Base-by-base conservation (phyloP, 805 yeast species). In the Candida germanica region DNA sequence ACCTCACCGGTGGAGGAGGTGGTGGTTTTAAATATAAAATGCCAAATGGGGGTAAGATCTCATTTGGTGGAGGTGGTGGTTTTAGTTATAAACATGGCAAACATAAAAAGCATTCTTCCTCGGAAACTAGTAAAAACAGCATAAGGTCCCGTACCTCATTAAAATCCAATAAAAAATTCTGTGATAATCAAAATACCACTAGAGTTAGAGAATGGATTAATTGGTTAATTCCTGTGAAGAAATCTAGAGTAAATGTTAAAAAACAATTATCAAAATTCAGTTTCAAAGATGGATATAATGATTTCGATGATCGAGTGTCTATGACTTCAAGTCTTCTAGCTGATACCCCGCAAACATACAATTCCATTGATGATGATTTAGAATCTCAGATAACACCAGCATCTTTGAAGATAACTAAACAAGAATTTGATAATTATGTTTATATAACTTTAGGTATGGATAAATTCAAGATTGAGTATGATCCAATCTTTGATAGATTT, bases 31-130 rank as follows among this genome's bases (percentile, higher is more conserved):
- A 47, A 17, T 42, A 35, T 31, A 48, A 44, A 29, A 29, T 48
- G 5, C 59, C 59, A 8, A 43, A 43, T 29, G 59, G 60, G 18
- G 24, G 49, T 7, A 47, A 44, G 31, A 14, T 54, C 11, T 47
- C 45, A 17, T 47, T 55, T 38, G 62, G 61, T 8, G 59, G 54
- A 20, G 61, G 61, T 16, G 59, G 48, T 3, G 60, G 61, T 3
- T 48, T 50, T 43, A 56, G 47, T 29, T 57, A 47, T 29, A 31
- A 41, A 6, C 54, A 51, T 32, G 35, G 17, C 34, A 32, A 18
- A 20, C 39, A 19, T 27, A 40, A 35, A 32, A 39, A 16, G 29
- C 21, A 6, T 43, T 36, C 27, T 5, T 14, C 8, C 6, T 18
- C n/a, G 19, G 19, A 29, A 18, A 7, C 23, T 20, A 8, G 16